phyloP scores from a whole-genome alignment of 805 yeast species.

The Hemisphaericaspora nanyangensis region DNA sequence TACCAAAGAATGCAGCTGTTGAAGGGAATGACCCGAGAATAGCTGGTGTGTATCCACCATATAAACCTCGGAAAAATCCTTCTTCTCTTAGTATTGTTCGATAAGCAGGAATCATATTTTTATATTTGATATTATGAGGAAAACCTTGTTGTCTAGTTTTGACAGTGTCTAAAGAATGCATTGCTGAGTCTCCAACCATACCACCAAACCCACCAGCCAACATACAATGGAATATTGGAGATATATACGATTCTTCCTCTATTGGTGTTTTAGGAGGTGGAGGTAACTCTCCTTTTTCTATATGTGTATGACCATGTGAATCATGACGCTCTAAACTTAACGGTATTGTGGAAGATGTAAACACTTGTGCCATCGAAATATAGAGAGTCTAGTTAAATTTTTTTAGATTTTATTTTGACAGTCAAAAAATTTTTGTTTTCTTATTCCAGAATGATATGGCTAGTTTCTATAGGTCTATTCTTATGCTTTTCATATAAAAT shows the following conservation, averaged over 20 bases:
- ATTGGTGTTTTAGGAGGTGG: constrained; percentile 1
- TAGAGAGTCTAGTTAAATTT: background rate
- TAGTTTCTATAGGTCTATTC: background rate
- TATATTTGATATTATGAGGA: constrained; percentile 61
- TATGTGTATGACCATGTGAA: constrained; percentile 2
- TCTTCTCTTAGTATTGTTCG: constrained; percentile 74
- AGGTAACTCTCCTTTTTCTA: constrained; percentile 5
- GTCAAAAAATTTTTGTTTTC: background rate
- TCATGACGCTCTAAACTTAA: constrained; percentile 27
- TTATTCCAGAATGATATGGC: background rate
- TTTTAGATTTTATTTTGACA: background rate
- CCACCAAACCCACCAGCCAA: constrained; percentile 96
- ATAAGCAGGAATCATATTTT: constrained; percentile 73
- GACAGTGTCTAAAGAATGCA: constrained; percentile 96
- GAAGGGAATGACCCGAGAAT: constrained; percentile 90
- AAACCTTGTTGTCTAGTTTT: constrained; percentile 98
- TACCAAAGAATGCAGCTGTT: constrained; percentile 89
- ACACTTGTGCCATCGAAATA: constrained; percentile 19
- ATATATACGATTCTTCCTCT: constrained; percentile 8
- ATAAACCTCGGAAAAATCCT: constrained; percentile 79
- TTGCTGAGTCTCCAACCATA: constrained; percentile 81
- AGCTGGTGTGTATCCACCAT: constrained; percentile 92
- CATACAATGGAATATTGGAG: constrained; percentile 58
- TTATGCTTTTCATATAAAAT: too few relatives aligned
- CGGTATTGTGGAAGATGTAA: constrained; percentile 34